Conservation (phyloP, 805 yeast genomes). For the Saccharomycopsis vini region DNA sequence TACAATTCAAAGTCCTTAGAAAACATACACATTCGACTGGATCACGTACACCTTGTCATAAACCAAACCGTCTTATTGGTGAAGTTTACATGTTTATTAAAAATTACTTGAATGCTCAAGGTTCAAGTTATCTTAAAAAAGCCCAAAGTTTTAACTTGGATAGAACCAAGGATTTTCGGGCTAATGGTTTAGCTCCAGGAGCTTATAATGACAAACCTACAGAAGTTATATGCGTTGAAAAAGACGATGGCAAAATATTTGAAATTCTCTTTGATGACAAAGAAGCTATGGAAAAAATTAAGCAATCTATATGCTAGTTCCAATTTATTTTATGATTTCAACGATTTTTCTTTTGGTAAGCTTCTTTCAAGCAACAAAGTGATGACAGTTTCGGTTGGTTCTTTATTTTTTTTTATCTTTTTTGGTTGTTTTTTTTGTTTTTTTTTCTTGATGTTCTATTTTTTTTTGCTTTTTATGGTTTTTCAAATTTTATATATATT, state of each 20-base stretch:
- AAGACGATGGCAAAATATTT: background rate
- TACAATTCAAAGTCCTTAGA: too few relatives aligned
- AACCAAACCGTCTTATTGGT: too few relatives aligned
- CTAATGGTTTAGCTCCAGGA: background rate
- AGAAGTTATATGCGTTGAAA: background rate
- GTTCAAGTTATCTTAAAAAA: background rate
- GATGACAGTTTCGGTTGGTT: background rate
- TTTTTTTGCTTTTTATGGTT: too few relatives aligned
- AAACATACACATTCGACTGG: too few relatives aligned
- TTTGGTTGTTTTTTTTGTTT: too few relatives aligned
- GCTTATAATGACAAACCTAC: background rate
- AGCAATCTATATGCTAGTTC: background rate
- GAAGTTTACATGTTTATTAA: background rate
- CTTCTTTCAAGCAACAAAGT: background rate
- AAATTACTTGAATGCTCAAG: background rate
- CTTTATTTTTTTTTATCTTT: too few relatives aligned
- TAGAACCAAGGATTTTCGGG: background rate
- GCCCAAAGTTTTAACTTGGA: background rate
- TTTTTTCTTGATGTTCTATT: too few relatives aligned
- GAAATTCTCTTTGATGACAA: too few relatives aligned
- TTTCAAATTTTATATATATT: too few relatives aligned
- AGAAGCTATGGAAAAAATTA: too few relatives aligned
- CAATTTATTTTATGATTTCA: background rate
- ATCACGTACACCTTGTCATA: too few relatives aligned
- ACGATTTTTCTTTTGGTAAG: too few relatives aligned